Evolutionary conservation across 345 rosid genomes (phyloP).

Genomic region (Ricinus communis): DNA sequence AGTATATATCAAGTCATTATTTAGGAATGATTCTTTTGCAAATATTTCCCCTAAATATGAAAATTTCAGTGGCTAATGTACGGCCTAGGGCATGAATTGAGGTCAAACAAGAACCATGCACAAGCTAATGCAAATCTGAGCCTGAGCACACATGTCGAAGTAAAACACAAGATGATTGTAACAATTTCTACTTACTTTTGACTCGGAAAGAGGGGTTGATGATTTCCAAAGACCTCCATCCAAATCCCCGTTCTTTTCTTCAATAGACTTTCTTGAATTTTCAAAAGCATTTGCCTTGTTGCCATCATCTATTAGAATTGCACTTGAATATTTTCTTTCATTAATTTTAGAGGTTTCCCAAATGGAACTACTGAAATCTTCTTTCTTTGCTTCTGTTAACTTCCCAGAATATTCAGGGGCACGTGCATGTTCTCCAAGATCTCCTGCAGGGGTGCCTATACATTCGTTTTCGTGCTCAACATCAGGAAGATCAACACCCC

Average conservation of each 20-base stretch:
- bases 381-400: constrained; percentile 34
- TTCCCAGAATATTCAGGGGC: constrained; percentile 39
- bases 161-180: background rate
- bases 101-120: background rate
- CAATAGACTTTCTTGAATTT: constrained; percentile 32
- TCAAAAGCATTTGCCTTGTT: constrained; percentile 32
- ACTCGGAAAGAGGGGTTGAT: constrained; percentile 44
- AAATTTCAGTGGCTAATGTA: background rate
- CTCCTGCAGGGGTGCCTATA: constrained; percentile 25
- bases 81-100: constrained; percentile 1
- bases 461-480: constrained; percentile 22
- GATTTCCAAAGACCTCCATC: constrained; percentile 37
- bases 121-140: background rate
- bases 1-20: background rate
- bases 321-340: constrained; percentile 31
- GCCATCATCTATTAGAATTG: constrained; percentile 34
- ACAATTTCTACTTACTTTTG: constrained; percentile 49
- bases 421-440: constrained; percentile 31
- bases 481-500: constrained; percentile 46
- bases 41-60: background rate
- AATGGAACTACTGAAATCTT: constrained; percentile 34
- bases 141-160: background rate
- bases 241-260: constrained; percentile 38
- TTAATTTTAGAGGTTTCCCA: constrained; percentile 38
- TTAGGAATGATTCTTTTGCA: constrained; percentile 5